Evolutionary conservation across 306 rosid species (phyloP).

Genomic region (Hippophae gyantsensis): DNA sequence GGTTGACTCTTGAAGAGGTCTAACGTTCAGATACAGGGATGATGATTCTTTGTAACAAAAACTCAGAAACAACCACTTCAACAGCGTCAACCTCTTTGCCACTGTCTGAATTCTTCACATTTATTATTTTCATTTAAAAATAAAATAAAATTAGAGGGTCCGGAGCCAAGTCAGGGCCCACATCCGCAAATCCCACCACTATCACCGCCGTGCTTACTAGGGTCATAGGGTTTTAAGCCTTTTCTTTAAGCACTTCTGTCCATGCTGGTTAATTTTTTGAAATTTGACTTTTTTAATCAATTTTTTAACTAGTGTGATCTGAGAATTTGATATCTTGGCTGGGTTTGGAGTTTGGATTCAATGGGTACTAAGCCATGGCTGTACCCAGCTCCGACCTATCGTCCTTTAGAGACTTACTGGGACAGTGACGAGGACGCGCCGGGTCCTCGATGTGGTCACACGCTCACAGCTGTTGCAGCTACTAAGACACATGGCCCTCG

Average conservation of each 20-base stretch:
- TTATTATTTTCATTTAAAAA: too few relatives aligned
- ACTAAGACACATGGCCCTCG: constrained; percentile 78
- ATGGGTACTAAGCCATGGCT: constrained; percentile 95
- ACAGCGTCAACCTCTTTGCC: too few relatives aligned
- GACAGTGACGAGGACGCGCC: constrained; percentile 83
- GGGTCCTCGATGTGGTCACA: constrained; percentile 89
- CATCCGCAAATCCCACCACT: neutral
- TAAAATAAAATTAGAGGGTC: neutral
- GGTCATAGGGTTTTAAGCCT: constrained; percentile 19
- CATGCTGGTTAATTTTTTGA: neutral
- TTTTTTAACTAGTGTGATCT: neutral
- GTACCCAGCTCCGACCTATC: constrained; percentile 78
- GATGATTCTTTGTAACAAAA: too few relatives aligned
- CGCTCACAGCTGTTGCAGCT: constrained; percentile 86
- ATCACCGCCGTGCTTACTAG: neutral
- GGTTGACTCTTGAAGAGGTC: too few relatives aligned
- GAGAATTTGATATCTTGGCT: constrained; percentile 1
- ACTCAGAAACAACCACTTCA: too few relatives aligned
- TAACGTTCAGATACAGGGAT: too few relatives aligned
- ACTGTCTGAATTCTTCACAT: too few relatives aligned
- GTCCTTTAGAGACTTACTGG: constrained; percentile 55
- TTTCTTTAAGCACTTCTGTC: neutral
- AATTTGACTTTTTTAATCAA: neutral
- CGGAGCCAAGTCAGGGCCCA: constrained; percentile 17
- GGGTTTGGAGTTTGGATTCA: constrained; percentile 8